Percentiles rank a stretch among this genome's conserved stretches.
Conservation (phyloP, 139 green algal species). For the Spirogloea muscicola region DNA sequence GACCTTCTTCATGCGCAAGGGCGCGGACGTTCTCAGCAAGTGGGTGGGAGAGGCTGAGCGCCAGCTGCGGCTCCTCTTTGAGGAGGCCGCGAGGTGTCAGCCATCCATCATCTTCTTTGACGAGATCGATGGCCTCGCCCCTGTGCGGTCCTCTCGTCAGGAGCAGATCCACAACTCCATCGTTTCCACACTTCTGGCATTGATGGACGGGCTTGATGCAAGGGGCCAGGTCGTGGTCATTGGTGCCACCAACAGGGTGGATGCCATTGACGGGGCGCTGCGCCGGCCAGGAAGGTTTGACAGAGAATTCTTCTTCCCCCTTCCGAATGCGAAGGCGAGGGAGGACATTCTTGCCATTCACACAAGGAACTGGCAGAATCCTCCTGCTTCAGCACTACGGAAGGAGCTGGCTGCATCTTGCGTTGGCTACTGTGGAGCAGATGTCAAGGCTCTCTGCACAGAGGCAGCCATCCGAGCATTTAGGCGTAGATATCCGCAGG, state of each 20-base stretch:
- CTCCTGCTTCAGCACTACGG: slow-evolving; percentile 55
- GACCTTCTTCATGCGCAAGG: slow-evolving; percentile 96
- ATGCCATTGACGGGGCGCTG: slow-evolving; percentile 72
- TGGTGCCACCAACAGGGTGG: slow-evolving; percentile 72
- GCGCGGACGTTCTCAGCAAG: slow-evolving; percentile 88
- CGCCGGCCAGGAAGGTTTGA: slow-evolving; percentile 70
- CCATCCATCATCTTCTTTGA: slow-evolving; percentile 86
- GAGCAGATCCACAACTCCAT: slow-evolving; percentile 98
- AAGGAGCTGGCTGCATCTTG: slow-evolving; percentile 59
- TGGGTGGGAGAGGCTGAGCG: slow-evolving; percentile 94
- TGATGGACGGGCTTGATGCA: slow-evolving; percentile 92
- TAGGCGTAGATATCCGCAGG: slow-evolving; percentile 70
- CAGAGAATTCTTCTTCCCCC: slow-evolving; percentile 70
- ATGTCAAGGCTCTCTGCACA: slow-evolving; percentile 91
- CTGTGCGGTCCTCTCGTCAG: slow-evolving; percentile 75
- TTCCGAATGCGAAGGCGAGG: slow-evolving; percentile 64
- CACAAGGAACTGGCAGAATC: slow-evolving; percentile 71
- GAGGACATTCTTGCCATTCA: slow-evolving; percentile 87
- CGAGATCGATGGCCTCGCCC: slow-evolving; percentile 78
- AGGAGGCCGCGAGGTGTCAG: slow-evolving; percentile 71
- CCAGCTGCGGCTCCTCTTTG: slow-evolving; percentile 88
- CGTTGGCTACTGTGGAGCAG: slow-evolving; percentile 88
- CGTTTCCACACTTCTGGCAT: slow-evolving; percentile 86
- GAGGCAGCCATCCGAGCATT: slow-evolving; percentile 86
- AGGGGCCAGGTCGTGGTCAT: slow-evolving; percentile 74